Evolutionary conservation across 371 early-diverging fungal species (phyloP).

Genomic region (Coelomomyces lativittatus): DNA sequence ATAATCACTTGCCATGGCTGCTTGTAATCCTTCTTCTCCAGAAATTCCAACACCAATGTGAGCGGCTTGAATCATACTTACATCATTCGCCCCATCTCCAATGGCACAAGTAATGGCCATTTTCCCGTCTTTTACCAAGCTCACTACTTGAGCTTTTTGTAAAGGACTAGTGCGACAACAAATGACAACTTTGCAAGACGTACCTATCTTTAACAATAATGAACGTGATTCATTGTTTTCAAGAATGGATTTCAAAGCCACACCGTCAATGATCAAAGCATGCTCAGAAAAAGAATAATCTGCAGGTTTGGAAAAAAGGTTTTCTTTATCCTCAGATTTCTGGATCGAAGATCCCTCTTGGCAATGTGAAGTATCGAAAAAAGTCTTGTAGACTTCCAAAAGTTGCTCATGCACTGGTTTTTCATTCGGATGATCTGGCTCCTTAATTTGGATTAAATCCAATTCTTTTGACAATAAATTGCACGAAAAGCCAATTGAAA

Average conservation of each 20-base stretch:
- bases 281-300: no score
- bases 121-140: slow-evolving; percentile 39
- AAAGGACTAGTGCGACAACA: slow-evolving; percentile 77
- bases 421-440: slow-evolving; percentile 21
- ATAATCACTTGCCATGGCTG: slow-evolving; percentile 78
- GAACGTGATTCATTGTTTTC: slow-evolving; percentile 18
- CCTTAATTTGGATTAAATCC: slow-evolving; percentile 48
- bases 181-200: slow-evolving; percentile 52
- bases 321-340: no score
- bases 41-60: slow-evolving; percentile 61
- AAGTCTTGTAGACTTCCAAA: slow-evolving; percentile 29
- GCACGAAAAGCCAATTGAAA: slow-evolving; percentile 64
- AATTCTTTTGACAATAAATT: slow-evolving; percentile 48
- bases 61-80: slow-evolving; percentile 64
- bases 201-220: slow-evolving; percentile 42
- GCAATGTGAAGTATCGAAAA: no score
- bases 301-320: no score
- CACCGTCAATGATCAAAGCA: slow-evolving; percentile 80
- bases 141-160: slow-evolving; percentile 73
- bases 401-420: no score
- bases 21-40: slow-evolving; percentile 83
- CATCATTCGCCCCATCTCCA: slow-evolving; percentile 79
- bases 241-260: slow-evolving; percentile 60
- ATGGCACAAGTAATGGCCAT: slow-evolving; percentile 60
- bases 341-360: slow-evolving; percentile 5